These are phyloP conservation scores for Platanthera zijinensis DNA, from an alignment of 106 monocot species.

Conservation along the genomic window DNA sequence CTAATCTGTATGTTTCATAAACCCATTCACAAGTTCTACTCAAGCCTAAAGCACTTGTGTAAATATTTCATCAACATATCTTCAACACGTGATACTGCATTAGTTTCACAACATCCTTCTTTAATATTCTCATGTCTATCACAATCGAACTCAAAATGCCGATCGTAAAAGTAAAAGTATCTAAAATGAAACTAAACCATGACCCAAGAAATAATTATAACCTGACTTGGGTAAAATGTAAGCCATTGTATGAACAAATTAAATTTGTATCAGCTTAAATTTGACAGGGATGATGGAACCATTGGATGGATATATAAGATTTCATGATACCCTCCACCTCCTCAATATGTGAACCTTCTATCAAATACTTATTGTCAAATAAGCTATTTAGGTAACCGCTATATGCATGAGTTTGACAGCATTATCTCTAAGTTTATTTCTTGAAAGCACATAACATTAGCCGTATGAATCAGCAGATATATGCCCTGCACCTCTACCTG, in stretches of 20 bases:
- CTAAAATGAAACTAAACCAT: neutral
- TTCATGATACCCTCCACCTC: neutral
- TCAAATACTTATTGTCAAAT: neutral
- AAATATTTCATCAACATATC: no score
- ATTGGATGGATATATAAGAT: neutral
- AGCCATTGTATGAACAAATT: neutral
- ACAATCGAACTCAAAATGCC: no score
- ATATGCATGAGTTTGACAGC: neutral
- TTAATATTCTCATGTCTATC: no score
- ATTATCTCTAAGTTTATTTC: neutral
- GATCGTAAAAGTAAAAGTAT: neutral
- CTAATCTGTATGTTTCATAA: no score
- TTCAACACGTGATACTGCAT: no score
- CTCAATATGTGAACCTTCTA: neutral
- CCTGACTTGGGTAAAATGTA: neutral
- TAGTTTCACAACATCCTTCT: no score
- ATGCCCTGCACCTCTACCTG: neutral
- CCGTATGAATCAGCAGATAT: no score
- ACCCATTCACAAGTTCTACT: no score
- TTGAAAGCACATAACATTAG: no score
- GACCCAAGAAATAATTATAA: neutral
- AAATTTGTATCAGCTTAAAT: neutral
- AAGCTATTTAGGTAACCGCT: neutral
- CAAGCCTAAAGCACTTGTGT: no score
- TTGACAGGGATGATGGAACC: neutral